These are phyloP conservation scores for Pyrenophora tritici-repentis DNA, from an alignment of 2,329 filamentous ascomycete species.

Conservation along the genomic window DNA sequence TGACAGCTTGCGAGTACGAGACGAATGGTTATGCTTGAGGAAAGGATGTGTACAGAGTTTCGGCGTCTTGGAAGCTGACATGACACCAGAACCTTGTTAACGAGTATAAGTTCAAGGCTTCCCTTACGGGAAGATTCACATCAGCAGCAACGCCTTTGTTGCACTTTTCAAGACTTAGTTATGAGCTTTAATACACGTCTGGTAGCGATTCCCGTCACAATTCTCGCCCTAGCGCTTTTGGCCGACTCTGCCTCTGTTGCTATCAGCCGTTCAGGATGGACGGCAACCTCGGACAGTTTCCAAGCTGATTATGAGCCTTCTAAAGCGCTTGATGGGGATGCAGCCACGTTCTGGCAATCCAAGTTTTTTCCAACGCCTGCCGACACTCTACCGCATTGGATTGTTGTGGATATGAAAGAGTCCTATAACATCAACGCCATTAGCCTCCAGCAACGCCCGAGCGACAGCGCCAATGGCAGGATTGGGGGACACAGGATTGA, in stretches of 20 bases:
- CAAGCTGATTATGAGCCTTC: slow-evolving; percentile 24
- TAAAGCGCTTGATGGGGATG: slow-evolving; percentile 41
- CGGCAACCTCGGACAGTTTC: slow-evolving; percentile 33
- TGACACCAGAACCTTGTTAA: too few species aligned
- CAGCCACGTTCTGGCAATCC: slow-evolving; percentile 43
- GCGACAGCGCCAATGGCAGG: slow-evolving; percentile 41
- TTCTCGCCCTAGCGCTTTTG: neutral
- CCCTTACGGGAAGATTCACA: too few species aligned
- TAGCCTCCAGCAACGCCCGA: slow-evolving; percentile 41
- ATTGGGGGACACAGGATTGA: slow-evolving; percentile 45
- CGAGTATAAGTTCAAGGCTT: too few species aligned
- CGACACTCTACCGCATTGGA: slow-evolving; percentile 36
- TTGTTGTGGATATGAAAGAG: slow-evolving; percentile 43
- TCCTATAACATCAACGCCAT: slow-evolving; percentile 39
- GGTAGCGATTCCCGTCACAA: too few species aligned
- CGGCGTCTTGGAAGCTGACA: too few species aligned
- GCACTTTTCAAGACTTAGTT: too few species aligned
- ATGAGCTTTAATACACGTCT: too few species aligned
- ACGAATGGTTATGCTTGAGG: too few species aligned
- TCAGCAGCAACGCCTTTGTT: too few species aligned
- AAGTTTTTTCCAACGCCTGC: slow-evolving; percentile 23
- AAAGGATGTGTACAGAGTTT: too few species aligned
- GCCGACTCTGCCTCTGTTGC: slow-evolving; percentile 22
- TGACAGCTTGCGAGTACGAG: too few species aligned
- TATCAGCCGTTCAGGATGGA: slow-evolving; percentile 31